Evolutionary conservation across 768 basidiomycete genomes (phyloP), one percentile per base, ranked within the genome.

Genomic region (Auricularia auricula-judae): DNA sequence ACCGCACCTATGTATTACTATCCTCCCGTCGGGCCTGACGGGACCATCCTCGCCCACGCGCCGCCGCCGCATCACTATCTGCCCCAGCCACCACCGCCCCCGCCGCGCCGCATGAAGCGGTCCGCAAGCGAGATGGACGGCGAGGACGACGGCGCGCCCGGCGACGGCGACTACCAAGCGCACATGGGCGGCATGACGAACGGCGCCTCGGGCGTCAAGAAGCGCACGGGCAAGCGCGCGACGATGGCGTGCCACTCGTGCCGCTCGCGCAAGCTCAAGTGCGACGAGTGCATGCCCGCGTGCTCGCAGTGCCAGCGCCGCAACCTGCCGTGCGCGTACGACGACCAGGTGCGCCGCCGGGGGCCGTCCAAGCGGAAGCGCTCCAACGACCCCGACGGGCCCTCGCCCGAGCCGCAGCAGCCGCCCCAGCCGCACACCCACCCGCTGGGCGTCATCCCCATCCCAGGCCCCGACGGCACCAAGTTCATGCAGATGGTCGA

Each of bases 201-300:
- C 39, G 39, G 39, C 39, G 39, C 8, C 39, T 7, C 8, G 8
- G 39, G 39, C 12, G 39, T 7, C 11, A 51, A 51, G 47, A 51
- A 51, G 56, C 56, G 56, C 56, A 35, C 11, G 16, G 56, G 23
- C 56, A 59, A 59, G 29, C 56, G 56, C 12, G 23, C 56, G 23
- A 34, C 21, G 56, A 34, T 59, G 29, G 23, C 56, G 56, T 59
- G 56, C 23, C 56, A 34, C 56, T 23, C 21, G 56, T 59, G 63
- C 36, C 63, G 63, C 54, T 35, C 36, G 56, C 63, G 63, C 54
- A 64, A 64, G 63, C 56, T 64, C 54, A 60, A 60, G 63, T 64
- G 63, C 39, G 63, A 64, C 63, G 56, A 64, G 56, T 36, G n/a
- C 14, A 58, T 23, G 42, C 63, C 63, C 5, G 34, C 63, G 23